Conservation (phyloP, 352 stramenopile species). For the Phytopythium oedochilum region DNA sequence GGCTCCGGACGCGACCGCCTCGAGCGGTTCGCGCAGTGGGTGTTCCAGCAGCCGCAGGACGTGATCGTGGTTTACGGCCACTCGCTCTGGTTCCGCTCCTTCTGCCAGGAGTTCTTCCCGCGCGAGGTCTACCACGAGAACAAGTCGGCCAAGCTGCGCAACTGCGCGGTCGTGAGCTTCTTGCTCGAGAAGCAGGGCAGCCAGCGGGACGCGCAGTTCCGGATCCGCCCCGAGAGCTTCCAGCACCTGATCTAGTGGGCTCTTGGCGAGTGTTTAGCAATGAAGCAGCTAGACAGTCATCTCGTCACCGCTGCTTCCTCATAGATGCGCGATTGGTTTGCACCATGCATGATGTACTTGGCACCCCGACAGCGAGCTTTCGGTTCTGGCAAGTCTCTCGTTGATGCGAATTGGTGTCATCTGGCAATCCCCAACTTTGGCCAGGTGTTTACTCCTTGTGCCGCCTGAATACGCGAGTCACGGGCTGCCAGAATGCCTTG, state of each 20-base stretch:
- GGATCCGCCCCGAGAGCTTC: conserved; percentile 43
- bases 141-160: conserved; percentile 65
- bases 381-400: no score
- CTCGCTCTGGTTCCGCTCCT: conserved; percentile 83
- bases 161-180: conserved; percentile 79
- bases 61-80: conserved; percentile 82
- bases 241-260: conserved; percentile 25
- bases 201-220: conserved; percentile 19
- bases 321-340: no score
- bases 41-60: conserved; percentile 42
- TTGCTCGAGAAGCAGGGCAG: conserved; percentile 39
- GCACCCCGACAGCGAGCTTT: no score
- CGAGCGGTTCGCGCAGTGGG: conserved; percentile 62
- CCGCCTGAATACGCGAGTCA: not conserved
- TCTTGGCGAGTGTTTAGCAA: no score
- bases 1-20: conserved; percentile 57
- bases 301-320: no score
- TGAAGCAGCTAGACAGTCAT: no score
- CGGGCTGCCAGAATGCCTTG: not conserved
- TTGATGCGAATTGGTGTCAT: no score
- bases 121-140: conserved; percentile 24
- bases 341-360: no score
- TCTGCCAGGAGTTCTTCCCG: conserved; percentile 78
- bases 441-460: not conserved
- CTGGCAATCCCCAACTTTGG: no score